A percentile compares a stretch with the other conserved stretches of the same genome.
These are phyloP conservation scores for Gossypium australe DNA, from an alignment of 345 rosid genomes.

Conservation along the genomic window DNA sequence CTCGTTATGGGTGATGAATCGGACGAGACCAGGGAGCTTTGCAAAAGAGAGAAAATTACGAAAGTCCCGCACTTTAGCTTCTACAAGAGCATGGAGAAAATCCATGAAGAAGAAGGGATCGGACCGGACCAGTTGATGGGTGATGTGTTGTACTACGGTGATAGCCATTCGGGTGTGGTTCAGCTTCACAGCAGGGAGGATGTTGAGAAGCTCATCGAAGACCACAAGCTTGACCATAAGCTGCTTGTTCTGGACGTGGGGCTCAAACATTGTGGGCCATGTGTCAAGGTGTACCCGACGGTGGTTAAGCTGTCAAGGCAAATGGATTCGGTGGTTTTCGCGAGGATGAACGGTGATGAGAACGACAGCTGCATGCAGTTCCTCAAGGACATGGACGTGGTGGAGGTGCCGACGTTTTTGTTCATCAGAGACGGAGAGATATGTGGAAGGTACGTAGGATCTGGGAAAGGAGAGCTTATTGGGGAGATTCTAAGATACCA, in stretches of 20 bases:
- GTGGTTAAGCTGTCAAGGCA: slow-evolving; percentile 69
- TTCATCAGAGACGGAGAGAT: slow-evolving; percentile 77
- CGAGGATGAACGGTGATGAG: slow-evolving; percentile 94
- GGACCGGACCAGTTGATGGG: slow-evolving; percentile 79
- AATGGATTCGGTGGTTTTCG: slow-evolving; percentile 77
- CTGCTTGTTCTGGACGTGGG: slow-evolving; percentile 87
- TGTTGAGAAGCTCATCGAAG: slow-evolving; percentile 69
- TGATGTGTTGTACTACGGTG: slow-evolving; percentile 93
- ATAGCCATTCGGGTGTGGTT: slow-evolving; percentile 72
- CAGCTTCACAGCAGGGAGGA: slow-evolving; percentile 70
- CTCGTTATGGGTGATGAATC: slow-evolving; percentile 89
- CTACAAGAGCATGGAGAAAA: slow-evolving; percentile 78
- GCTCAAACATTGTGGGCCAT: slow-evolving; percentile 83
- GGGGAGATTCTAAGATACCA: slow-evolving; percentile 89
- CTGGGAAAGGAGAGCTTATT: slow-evolving; percentile 91
- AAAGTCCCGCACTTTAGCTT: slow-evolving; percentile 87
- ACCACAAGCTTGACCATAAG: slow-evolving; percentile 58
- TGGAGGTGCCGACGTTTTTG: slow-evolving; percentile 84
- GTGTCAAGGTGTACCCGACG: slow-evolving; percentile 94
- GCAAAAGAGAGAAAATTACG: slow-evolving; percentile 66
- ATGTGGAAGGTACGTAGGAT: slow-evolving; percentile 79
- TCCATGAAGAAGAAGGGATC: slow-evolving; percentile 89
- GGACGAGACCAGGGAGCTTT: slow-evolving; percentile 62
- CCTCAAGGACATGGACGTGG: slow-evolving; percentile 74
- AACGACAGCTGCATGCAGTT: slow-evolving; percentile 90